Conservation (phyloP, 2,329 filamentous ascomycete genomes). For the Diaporthe eres region DNA sequence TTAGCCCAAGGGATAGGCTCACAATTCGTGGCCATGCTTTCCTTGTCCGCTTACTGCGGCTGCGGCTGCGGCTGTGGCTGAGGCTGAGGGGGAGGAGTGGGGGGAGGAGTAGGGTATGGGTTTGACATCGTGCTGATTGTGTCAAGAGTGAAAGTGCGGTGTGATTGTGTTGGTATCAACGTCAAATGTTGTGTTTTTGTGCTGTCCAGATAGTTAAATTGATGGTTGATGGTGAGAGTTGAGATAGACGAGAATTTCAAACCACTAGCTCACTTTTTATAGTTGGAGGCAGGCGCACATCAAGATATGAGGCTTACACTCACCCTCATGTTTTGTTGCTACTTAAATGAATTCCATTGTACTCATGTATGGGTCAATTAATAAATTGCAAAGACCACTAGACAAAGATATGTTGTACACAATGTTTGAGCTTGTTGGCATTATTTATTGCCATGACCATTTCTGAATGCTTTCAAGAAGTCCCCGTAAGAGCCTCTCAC, state of each 20-base stretch:
- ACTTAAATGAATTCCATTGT: background rate
- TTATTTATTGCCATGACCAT: background rate
- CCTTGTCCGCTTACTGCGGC: background rate
- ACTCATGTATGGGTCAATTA: no score
- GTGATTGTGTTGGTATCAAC: background rate
- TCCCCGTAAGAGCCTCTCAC: accelerated
- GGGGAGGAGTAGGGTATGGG: background rate
- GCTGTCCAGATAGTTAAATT: no score
- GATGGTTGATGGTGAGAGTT: background rate
- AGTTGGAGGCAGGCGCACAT: background rate
- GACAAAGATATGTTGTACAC: background rate
- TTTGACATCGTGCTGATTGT: background rate
- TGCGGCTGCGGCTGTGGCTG: background rate
- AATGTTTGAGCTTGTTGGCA: no score
- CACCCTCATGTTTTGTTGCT: no score
- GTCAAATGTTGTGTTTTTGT: background rate
- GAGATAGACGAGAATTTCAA: background rate
- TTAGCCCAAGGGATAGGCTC: background rate
- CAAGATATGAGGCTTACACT: background rate
- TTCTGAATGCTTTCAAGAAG: background rate
- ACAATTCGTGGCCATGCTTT: background rate
- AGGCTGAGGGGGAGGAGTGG: background rate
- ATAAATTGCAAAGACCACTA: no score
- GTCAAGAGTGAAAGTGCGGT: background rate
- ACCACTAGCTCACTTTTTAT: background rate